Evolutionary conservation across 345 rosid species (phyloP).

Genomic region (Eucalyptus regnans): DNA sequence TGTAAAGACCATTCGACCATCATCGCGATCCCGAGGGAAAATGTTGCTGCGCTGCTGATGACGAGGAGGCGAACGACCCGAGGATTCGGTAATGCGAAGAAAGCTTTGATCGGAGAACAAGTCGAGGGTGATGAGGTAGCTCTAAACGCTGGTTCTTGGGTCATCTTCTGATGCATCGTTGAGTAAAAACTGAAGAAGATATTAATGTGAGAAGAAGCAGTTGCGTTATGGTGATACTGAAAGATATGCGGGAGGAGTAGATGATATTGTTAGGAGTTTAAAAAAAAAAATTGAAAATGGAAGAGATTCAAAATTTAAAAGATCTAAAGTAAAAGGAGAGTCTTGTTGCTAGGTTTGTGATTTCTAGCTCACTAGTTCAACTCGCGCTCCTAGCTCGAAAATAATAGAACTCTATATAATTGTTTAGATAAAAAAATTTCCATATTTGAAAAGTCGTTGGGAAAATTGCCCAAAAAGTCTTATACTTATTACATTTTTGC

Average conservation of each 20-base stretch:
- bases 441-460: background rate
- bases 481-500: too few species aligned
- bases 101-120: background rate
- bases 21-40: background rate
- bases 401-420: too few species aligned
- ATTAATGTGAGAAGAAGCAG: background rate
- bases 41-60: background rate
- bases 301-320: background rate
- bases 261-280: background rate
- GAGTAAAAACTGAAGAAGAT: background rate
- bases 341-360: too few species aligned
- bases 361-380: background rate
- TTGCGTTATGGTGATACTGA: background rate
- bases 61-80: background rate
- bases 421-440: background rate
- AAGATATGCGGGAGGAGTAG: background rate
- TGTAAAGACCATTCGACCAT: background rate
- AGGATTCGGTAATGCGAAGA: background rate
- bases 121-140: background rate
- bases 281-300: background rate
- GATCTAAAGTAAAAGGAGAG: too few species aligned
- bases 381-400: background rate
- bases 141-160: background rate
- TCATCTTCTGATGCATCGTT: background rate
- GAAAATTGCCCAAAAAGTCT: too few species aligned